These are phyloP conservation scores for Pseudocercospora pini-densiflorae DNA, from an alignment of 2,329 filamentous ascomycete genomes.

Conservation along the genomic window DNA sequence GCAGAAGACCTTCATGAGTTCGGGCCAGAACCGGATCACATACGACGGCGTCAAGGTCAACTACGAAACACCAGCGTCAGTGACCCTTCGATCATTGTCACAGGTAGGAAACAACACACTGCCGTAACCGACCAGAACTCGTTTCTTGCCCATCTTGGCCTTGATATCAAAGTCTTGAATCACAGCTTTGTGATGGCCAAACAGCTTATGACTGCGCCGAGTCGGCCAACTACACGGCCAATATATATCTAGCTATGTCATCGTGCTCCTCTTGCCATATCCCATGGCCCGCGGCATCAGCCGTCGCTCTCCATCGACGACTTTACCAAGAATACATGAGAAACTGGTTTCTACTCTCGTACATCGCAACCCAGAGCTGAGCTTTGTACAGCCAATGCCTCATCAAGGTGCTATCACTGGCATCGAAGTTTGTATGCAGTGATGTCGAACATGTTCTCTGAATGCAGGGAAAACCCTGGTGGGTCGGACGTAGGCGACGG, in stretches of 20 bases:
- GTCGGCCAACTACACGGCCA: not conserved
- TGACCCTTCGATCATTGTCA: not conserved
- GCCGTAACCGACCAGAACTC: conserved; percentile 7
- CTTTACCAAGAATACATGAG: not conserved
- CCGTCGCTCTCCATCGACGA: not conserved
- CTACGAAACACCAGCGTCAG: not conserved
- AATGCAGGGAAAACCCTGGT: not conserved
- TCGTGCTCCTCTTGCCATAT: not conserved
- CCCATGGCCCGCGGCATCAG: not conserved
- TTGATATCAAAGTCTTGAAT: not conserved
- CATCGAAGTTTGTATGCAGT: not conserved
- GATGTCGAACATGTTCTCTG: not conserved
- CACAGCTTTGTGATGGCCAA: not conserved
- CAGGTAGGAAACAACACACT: not conserved
- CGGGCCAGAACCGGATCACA: not conserved
- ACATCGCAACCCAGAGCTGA: not conserved
- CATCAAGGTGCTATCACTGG: not conserved
- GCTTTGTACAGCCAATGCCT: conserved; percentile 4
- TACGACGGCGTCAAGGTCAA: conserved; percentile 5
- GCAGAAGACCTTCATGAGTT: not conserved
- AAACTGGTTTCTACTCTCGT: not conserved
- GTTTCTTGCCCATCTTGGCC: conserved; percentile 1
- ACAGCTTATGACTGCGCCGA: not conserved
- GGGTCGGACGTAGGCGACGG: conserved; percentile 1
- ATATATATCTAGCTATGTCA: not conserved